Conservation (phyloP, 441 rosid species). For the Pelargonium myrrhifolium region DNA sequence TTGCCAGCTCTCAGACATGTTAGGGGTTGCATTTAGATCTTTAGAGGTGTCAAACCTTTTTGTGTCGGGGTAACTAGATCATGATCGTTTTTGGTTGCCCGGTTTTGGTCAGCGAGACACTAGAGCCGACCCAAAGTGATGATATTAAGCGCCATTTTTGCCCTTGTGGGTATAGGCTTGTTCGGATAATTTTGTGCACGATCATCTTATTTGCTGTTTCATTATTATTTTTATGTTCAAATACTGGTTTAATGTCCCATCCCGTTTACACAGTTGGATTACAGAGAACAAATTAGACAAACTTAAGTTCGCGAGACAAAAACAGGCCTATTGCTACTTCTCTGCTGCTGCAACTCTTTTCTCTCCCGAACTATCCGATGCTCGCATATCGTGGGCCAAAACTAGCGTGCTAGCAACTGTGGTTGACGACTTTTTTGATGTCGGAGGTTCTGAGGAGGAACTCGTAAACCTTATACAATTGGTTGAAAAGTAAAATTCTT, state of each 20-base stretch:
- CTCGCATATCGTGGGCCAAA: slow-evolving; percentile 87
- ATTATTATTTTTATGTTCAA: too few species aligned
- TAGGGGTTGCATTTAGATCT: too few species aligned
- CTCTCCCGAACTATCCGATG: slow-evolving; percentile 28
- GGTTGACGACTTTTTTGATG: slow-evolving; percentile 73
- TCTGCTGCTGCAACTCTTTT: slow-evolving; percentile 13
- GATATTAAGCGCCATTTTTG: too few species aligned
- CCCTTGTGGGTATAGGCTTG: too few species aligned
- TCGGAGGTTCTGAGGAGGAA: slow-evolving; percentile 76
- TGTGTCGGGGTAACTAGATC: too few species aligned
- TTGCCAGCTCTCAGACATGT: too few species aligned
- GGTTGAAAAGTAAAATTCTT: slow-evolving; percentile 41
- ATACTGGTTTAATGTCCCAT: not conserved
- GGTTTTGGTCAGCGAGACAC: too few species aligned
- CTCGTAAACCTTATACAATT: slow-evolving; percentile 48
- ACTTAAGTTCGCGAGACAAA: slow-evolving; percentile 16
- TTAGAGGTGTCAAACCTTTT: too few species aligned
- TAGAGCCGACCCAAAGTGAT: too few species aligned
- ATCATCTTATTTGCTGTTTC: too few species aligned
- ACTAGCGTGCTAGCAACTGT: slow-evolving; percentile 74
- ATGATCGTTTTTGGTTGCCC: too few species aligned
- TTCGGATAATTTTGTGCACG: too few species aligned
- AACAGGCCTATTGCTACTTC: slow-evolving; percentile 9
- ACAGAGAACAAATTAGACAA: slow-evolving; percentile 14
- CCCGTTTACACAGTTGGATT: slow-evolving; percentile 16